Percentiles rank a stretch among this genome's conserved stretches.
Conservation (phyloP, 306 rosid species). For the Cicer bijugum region DNA sequence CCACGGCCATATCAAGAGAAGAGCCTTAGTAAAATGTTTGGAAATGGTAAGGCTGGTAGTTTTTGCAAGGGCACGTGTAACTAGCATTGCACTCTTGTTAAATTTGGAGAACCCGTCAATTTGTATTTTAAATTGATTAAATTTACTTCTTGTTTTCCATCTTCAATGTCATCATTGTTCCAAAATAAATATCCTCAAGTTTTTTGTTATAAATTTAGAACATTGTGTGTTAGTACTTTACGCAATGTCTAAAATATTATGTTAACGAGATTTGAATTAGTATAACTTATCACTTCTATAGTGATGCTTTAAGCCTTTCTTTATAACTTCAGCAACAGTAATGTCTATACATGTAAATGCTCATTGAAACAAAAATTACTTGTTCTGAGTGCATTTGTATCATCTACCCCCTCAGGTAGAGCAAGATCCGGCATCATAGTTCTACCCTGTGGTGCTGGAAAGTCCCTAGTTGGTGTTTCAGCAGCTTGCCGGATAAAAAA, state of each 20-base stretch:
- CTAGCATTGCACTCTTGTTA: slow-evolving; percentile 31
- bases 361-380: slow-evolving; percentile 19
- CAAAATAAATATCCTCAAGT: neutral
- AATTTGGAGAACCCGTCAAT: slow-evolving; percentile 17
- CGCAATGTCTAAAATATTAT: slow-evolving; percentile 9
- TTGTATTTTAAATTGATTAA: slow-evolving; percentile 16
- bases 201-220: neutral
- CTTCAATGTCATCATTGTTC: neutral
- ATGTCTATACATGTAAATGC: slow-evolving; percentile 29
- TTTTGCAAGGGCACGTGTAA: slow-evolving; percentile 29
- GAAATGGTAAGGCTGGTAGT: slow-evolving; percentile 70
- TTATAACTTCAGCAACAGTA: slow-evolving; percentile 34
- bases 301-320: slow-evolving; percentile 18
- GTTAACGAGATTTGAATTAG: slow-evolving; percentile 1
- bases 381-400: slow-evolving; percentile 27
- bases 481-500: slow-evolving; percentile 91
- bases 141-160: slow-evolving; percentile 12
- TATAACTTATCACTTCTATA: neutral
- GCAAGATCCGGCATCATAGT: slow-evolving; percentile 99
- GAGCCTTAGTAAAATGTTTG: slow-evolving; percentile 99
- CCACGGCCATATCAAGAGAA: slow-evolving; percentile 99
- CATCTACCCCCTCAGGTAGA: slow-evolving; percentile 64
- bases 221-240: slow-evolving; percentile 23
- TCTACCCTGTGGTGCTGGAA: slow-evolving; percentile 97
- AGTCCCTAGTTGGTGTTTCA: slow-evolving; percentile 97